phyloP scores from a whole-genome alignment of 331 rosid genomes.

The Quercus lobata region DNA sequence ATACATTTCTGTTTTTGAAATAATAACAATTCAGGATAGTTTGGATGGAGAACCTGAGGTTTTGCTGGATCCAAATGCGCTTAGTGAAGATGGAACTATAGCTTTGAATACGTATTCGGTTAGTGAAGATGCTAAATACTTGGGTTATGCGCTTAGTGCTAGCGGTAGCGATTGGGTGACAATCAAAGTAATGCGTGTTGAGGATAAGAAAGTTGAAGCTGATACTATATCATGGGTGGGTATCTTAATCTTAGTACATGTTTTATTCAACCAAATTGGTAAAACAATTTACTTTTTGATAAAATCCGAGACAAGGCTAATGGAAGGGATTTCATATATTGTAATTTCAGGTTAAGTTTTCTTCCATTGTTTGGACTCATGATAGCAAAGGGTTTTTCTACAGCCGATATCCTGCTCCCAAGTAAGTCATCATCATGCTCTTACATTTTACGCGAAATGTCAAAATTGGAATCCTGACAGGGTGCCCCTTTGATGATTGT shows the following conservation, averaged over 20 bases:
- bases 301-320: too few relatives aligned
- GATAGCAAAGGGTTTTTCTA: conserved; percentile 91
- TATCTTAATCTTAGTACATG: neutral
- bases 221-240: conserved; percentile 87
- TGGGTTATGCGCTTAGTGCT: conserved; percentile 84
- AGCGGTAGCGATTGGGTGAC: conserved; percentile 98
- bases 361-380: conserved; percentile 79
- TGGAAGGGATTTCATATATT: neutral
- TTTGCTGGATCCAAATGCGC: conserved; percentile 78
- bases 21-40: conserved; percentile 48
- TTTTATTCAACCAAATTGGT: neutral
- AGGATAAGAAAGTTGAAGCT: conserved; percentile 54
- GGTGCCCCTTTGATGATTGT: neutral
- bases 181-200: conserved; percentile 64
- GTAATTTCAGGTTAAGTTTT: conserved; percentile 81
- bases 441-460: neutral
- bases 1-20: neutral
- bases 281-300: neutral
- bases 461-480: neutral
- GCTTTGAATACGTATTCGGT: conserved; percentile 50
- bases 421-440: conserved; percentile 42
- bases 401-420: conserved; percentile 90
- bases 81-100: conserved; percentile 91
- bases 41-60: conserved; percentile 82
- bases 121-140: conserved; percentile 73